Conservation (phyloP, 345 rosid genomes). For the Hypericum perforatum region DNA sequence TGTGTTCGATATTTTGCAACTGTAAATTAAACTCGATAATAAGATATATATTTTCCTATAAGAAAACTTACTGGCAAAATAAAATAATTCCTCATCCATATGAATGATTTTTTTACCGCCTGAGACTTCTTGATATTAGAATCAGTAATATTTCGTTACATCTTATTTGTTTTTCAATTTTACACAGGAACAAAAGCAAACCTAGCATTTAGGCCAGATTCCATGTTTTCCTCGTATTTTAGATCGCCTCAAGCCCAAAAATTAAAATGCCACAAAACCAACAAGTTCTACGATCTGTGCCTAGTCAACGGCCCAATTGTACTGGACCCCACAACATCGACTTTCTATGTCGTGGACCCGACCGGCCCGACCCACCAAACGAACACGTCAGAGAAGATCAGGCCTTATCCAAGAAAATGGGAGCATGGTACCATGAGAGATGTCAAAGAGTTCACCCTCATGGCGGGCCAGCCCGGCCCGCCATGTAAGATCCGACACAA, state of each 20-base stretch:
- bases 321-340: constrained; percentile 26
- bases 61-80: no score
- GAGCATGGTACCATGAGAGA: constrained; percentile 22
- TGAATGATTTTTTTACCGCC: no score
- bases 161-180: no score
- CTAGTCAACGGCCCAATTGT: constrained; percentile 32
- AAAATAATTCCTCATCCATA: no score
- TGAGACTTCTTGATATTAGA: no score
- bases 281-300: constrained; percentile 38
- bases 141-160: no score
- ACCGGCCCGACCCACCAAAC: constrained; percentile 4
- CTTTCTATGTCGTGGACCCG: constrained; percentile 23
- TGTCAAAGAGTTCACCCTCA: constrained; percentile 37
- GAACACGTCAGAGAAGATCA: constrained; percentile 19
- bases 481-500: constrained; percentile 26
- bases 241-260: background rate
- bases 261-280: constrained; percentile 42
- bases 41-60: no score
- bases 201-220: no score
- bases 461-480: constrained; percentile 17
- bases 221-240: no score
- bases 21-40: no score
- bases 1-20: no score
- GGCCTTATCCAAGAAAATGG: constrained; percentile 51
- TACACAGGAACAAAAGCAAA: no score